Conservation (phyloP, 306 rosid species). For the Prunus salicina region DNA sequence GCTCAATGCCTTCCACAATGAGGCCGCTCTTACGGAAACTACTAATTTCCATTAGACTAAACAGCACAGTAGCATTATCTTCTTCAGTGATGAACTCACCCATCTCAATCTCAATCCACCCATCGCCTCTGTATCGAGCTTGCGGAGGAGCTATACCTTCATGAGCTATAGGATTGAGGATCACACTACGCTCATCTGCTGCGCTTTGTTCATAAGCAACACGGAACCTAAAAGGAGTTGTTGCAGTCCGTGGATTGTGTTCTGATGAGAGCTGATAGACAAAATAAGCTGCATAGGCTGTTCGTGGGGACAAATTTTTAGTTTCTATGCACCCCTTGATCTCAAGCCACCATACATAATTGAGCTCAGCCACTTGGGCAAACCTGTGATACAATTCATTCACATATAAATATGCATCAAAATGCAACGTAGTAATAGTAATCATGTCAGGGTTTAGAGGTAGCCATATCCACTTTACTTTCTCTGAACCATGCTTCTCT, state of each 20-base stretch:
- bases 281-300: conserved; percentile 29
- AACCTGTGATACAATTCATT: conserved; percentile 11
- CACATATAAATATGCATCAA: no score
- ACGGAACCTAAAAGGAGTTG: background rate
- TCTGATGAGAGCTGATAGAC: conserved; percentile 15
- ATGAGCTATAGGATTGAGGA: conserved; percentile 1
- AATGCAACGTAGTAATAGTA: no score
- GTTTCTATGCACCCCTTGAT: conserved; percentile 23
- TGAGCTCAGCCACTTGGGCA: conserved; percentile 23
- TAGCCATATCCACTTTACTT: no score
- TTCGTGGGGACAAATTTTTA: conserved; percentile 15
- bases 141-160: background rate
- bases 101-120: conserved; percentile 34
- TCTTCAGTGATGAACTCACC: conserved; percentile 21
- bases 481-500: no score
- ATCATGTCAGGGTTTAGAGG: no score
- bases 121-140: conserved; percentile 1
- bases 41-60: background rate
- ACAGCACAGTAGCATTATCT: conserved; percentile 9
- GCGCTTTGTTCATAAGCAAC: background rate
- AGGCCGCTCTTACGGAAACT: background rate
- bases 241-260: no score
- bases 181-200: background rate
- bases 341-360: conserved; percentile 9
- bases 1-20: conserved; percentile 35